phyloP scores from a whole-genome alignment of 257 asterid genomes.

The Datura wrightii region DNA sequence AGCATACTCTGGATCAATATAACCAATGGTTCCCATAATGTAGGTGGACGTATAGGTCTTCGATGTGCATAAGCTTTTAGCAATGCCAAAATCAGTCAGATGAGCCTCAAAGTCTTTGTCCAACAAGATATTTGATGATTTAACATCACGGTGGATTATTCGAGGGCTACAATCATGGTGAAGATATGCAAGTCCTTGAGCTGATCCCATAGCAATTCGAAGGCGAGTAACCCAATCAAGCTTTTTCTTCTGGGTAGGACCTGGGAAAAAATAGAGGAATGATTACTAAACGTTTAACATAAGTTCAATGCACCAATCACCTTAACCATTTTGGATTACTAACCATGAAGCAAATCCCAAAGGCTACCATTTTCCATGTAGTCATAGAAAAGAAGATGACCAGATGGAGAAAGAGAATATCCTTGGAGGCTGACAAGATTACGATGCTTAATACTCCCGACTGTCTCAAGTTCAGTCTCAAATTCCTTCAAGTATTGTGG shows the following conservation, averaged over 20 bases:
- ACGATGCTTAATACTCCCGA: slow-evolving; percentile 93
- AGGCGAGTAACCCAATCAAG: slow-evolving; percentile 84
- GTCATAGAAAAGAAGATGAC: slow-evolving; percentile 87
- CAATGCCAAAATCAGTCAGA: slow-evolving; percentile 92
- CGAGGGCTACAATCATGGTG: slow-evolving; percentile 95
- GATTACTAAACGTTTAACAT: background rate
- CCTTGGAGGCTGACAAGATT: slow-evolving; percentile 94
- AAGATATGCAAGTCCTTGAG: slow-evolving; percentile 88
- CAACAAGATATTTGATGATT: slow-evolving; percentile 82
- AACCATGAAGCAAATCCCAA: slow-evolving; percentile 95
- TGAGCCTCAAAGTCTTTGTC: slow-evolving; percentile 82
- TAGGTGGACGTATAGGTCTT: slow-evolving; percentile 84
- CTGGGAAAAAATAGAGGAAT: slow-evolving; percentile 41
- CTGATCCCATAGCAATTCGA: slow-evolving; percentile 75
- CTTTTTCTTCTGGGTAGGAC: slow-evolving; percentile 69
- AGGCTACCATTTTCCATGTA: slow-evolving; percentile 98
- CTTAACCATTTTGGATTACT: slow-evolving; percentile 13
- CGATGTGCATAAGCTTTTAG: slow-evolving; percentile 76
- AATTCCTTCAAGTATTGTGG: slow-evolving; percentile 84
- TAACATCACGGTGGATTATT: slow-evolving; percentile 86
- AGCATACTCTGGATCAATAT: slow-evolving; percentile 97
- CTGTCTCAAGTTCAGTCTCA: slow-evolving; percentile 88
- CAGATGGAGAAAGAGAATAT: slow-evolving; percentile 79
- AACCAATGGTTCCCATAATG: slow-evolving; percentile 93
- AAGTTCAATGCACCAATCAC: background rate